Evolutionary conservation across 352 stramenopile species (phyloP), one percentile per base, ranked within the genome.

Genomic region (Pythium angustatum): DNA sequence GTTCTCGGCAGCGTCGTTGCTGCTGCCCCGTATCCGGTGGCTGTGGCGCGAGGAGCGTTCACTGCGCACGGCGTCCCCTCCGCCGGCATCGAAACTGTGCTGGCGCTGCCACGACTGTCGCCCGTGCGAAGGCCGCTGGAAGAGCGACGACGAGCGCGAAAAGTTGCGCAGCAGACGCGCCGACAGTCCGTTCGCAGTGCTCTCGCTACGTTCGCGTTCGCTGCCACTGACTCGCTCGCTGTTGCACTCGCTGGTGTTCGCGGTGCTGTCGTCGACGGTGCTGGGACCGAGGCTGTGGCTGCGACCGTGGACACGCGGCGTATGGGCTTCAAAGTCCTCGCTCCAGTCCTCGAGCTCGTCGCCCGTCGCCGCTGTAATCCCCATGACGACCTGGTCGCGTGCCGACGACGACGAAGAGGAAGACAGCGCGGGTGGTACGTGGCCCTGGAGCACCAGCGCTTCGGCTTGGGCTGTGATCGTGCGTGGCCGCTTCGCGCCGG

Each of bases 271-370:
- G 43, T 45, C 50, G 9, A 40, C 44, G 8, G 12, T 27, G 10
- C 27, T 38, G 9, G 28, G 40, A 2, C 40, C 30, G 19, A 36
- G 40, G 38, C 52, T 58, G 28, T 34, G 22, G 26, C 57, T 50
- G 24, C 14, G 36, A 7, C 33, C 40, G 24, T 50, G 31, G 22
- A 26, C 27, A 24, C 53, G 58, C 27, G 67, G 67, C 31, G 67
- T 66, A 62, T 58, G 56, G 50, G 72, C 65, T 33, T 68, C 53
- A 58, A 75, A 78, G 48, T 93, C 85, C 24, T 71, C 74, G 63
- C 72, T 90, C 85, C 85, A 93, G 72, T 93, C 85, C 62, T 93
- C 85, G 1, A 93, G 68, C 30, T 81, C 85, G 55, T 91, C 85
- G 27, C 87, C 82, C 19, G 64, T 68, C 12, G 82, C 84, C 0